These are phyloP conservation scores for Pseudocercospora eumusae DNA, from an alignment of 2,329 filamentous ascomycete species.

Conservation along the genomic window DNA sequence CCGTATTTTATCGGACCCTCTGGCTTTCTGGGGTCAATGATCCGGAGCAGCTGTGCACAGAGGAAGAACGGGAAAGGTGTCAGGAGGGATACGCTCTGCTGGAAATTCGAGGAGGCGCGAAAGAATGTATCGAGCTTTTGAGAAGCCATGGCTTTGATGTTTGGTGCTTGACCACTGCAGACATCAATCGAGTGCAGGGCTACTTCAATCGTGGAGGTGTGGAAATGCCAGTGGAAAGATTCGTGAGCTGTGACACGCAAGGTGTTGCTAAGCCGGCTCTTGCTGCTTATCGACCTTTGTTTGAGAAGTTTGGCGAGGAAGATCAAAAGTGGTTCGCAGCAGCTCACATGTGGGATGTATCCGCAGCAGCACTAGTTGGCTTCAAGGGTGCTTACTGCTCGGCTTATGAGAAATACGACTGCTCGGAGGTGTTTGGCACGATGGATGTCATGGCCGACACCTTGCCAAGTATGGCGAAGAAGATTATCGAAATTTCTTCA, in stretches of 20 bases:
- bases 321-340: conserved; percentile 58
- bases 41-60: conserved; percentile 46
- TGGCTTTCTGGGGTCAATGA: conserved; percentile 48
- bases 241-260: conserved; percentile 54
- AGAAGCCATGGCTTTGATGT: conserved; percentile 53
- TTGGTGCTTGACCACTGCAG: conserved; percentile 58
- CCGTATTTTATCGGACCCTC: conserved; percentile 54
- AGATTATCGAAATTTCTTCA: conserved; percentile 22
- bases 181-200: conserved; percentile 52
- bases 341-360: conserved; percentile 62
- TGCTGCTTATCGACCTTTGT: conserved; percentile 49
- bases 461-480: conserved; percentile 53
- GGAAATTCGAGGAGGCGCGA: conserved; percentile 43
- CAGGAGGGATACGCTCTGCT: conserved; percentile 43
- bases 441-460: conserved; percentile 55
- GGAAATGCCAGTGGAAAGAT: conserved; percentile 54
- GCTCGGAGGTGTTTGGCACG: conserved; percentile 51
- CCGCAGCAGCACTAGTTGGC: conserved; percentile 31
- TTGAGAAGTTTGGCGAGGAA: conserved; percentile 44
- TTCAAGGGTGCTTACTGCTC: conserved; percentile 58
- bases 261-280: conserved; percentile 55
- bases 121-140: conserved; percentile 48
- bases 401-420: conserved; percentile 55
- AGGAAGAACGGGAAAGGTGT: conserved; percentile 47
- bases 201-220: conserved; percentile 56